phyloP scores from a whole-genome alignment of 2,329 filamentous ascomycete genomes.

The Colletotrichum sp. region DNA sequence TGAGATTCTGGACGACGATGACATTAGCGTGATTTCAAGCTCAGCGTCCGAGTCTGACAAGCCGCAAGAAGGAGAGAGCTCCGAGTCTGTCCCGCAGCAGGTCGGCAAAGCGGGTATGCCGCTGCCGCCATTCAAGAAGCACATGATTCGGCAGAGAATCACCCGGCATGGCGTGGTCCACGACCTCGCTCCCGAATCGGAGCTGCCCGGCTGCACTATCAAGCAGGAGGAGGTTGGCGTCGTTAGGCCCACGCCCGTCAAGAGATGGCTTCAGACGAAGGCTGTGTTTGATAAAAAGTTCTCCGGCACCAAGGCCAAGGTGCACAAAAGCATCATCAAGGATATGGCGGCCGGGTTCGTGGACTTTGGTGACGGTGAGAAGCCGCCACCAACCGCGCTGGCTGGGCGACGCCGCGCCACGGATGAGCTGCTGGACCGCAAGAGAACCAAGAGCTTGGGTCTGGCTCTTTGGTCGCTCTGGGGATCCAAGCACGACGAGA shows the following conservation, averaged over 20 bases:
- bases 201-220: slow-evolving; percentile 71
- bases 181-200: slow-evolving; percentile 66
- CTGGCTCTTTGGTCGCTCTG: slow-evolving; percentile 85
- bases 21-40: slow-evolving; percentile 74
- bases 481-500: slow-evolving; percentile 88
- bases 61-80: slow-evolving; percentile 25
- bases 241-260: slow-evolving; percentile 79
- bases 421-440: slow-evolving; percentile 53
- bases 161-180: slow-evolving; percentile 78
- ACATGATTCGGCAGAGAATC: slow-evolving; percentile 93
- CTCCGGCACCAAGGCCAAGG: slow-evolving; percentile 68
- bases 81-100: slow-evolving; percentile 29
- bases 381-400: slow-evolving; percentile 82
- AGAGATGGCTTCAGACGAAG: slow-evolving; percentile 83
- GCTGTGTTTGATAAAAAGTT: slow-evolving; percentile 76
- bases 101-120: slow-evolving; percentile 89
- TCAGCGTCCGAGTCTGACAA: slow-evolving; percentile 51
- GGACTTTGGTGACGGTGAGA: slow-evolving; percentile 72
- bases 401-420: slow-evolving; percentile 69
- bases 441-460: slow-evolving; percentile 72
- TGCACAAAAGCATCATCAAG: slow-evolving; percentile 75
- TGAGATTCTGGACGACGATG: slow-evolving; percentile 81
- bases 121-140: slow-evolving; percentile 76
- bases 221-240: slow-evolving; percentile 72
- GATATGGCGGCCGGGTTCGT: slow-evolving; percentile 77